Conservation (phyloP, 768 basidiomycete species). For the Mycena pura region DNA sequence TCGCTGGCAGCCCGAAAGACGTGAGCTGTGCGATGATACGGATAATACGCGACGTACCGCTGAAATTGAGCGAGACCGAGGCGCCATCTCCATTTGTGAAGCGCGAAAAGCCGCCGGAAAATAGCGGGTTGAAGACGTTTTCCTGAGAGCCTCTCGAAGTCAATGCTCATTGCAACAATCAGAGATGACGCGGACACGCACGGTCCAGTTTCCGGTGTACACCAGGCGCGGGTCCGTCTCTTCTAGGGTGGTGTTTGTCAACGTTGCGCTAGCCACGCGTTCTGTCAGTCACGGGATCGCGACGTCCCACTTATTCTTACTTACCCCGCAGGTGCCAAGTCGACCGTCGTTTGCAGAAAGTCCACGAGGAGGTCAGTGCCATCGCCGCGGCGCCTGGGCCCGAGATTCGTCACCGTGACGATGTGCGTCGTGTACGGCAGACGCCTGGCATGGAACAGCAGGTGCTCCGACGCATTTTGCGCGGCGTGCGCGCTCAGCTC, state of each 20-base stretch:
- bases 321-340: slow-evolving; percentile 24
- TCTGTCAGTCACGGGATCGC: too few relatives aligned
- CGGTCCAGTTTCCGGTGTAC: slow-evolving; percentile 25
- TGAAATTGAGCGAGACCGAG: slow-evolving; percentile 16
- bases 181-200: neutral
- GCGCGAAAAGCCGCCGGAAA: slow-evolving; percentile 20
- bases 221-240: slow-evolving; percentile 18
- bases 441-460: slow-evolving; percentile 8
- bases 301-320: too few relatives aligned
- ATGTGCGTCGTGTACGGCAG: slow-evolving; percentile 14
- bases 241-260: slow-evolving; percentile 23
- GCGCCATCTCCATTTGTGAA: slow-evolving; percentile 21
- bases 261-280: slow-evolving; percentile 10
- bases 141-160: neutral
- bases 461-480: slow-evolving; percentile 4
- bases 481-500: slow-evolving; percentile 9
- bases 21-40: too few relatives aligned
- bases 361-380: slow-evolving; percentile 20
- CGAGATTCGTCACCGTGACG: slow-evolving; percentile 20
- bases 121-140: slow-evolving; percentile 22
- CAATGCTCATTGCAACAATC: neutral
- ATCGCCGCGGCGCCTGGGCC: slow-evolving; percentile 1
- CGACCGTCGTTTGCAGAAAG: slow-evolving; percentile 15
- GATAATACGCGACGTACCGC: slow-evolving; percentile 14
- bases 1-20: too few relatives aligned